A percentile compares a stretch with the other conserved stretches of the same genome.
Evolutionary conservation across 331 rosid genomes (phyloP).

Genomic region (Spiraea crenata): DNA sequence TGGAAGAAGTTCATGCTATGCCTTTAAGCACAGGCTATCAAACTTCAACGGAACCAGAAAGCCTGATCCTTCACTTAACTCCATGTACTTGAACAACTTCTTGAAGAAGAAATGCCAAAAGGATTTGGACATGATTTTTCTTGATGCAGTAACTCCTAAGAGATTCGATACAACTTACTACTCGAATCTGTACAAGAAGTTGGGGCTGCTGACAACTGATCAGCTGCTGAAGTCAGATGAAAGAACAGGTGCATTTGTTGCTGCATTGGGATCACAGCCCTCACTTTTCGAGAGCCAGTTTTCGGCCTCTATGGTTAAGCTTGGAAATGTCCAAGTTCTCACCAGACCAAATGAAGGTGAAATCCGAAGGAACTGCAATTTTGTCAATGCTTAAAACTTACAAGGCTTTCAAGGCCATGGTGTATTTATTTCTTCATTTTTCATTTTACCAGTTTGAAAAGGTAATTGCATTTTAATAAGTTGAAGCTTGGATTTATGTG

Average conservation of each 20-base stretch:
- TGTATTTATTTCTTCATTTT: background rate
- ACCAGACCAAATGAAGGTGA: conserved; percentile 70
- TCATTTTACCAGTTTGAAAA: background rate
- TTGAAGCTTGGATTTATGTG: background rate
- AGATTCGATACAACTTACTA: conserved; percentile 62
- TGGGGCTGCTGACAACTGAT: conserved; percentile 71
- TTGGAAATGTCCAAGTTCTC: conserved; percentile 79
- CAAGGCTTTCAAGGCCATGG: background rate
- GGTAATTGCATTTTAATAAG: conserved; percentile 12
- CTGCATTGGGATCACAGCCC: conserved; percentile 62
- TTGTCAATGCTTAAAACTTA: conserved; percentile 36
- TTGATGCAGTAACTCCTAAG: conserved; percentile 70
- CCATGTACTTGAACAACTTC: conserved; percentile 40
- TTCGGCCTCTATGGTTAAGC: conserved; percentile 75
- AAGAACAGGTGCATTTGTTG: conserved; percentile 66
- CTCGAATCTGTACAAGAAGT: conserved; percentile 60
- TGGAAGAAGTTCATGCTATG: conserved; percentile 62
- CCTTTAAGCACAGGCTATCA: conserved; percentile 52
- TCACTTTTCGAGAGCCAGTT: conserved; percentile 67
- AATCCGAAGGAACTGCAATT: conserved; percentile 68
- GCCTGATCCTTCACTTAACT: conserved; percentile 64
- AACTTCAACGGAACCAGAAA: conserved; percentile 50
- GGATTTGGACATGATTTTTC: conserved; percentile 41
- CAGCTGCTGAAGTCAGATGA: conserved; percentile 60
- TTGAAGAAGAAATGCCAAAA: conserved; percentile 53